phyloP scores from a whole-genome alignment of 371 early-diverging fungal genomes.

The Syncephalis fuscata region DNA sequence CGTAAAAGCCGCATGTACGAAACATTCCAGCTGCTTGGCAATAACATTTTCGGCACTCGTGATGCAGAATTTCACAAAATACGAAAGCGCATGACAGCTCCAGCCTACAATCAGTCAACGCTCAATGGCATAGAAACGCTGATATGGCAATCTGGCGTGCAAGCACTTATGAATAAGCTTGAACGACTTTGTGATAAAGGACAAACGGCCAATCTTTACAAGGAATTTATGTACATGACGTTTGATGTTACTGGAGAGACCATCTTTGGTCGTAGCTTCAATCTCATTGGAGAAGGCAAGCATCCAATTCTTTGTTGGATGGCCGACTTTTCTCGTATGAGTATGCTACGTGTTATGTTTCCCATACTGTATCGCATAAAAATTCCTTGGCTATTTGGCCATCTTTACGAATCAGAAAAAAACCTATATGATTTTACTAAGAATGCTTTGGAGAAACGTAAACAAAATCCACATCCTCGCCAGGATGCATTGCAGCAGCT shows the following conservation, averaged over 20 bases:
- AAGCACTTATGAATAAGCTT: neutral
- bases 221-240: neutral
- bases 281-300: neutral
- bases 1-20: too few species aligned
- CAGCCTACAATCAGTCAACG: neutral
- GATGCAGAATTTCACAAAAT: neutral
- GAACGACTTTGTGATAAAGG: neutral
- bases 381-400: neutral
- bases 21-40: too few species aligned
- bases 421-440: neutral
- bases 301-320: neutral
- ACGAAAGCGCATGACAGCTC: neutral
- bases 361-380: neutral
- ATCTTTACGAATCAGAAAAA: neutral
- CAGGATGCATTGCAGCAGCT: neutral
- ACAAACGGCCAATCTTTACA: neutral
- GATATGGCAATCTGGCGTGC: neutral
- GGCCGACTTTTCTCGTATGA: neutral
- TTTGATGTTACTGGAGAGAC: conserved; percentile 1
- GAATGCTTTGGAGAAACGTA: neutral
- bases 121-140: neutral
- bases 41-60: neutral
- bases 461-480: neutral
- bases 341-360: neutral
- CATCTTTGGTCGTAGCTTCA: neutral